Evolutionary conservation across 352 stramenopile genomes (phyloP), one percentile per base, ranked within the genome.

Genomic region (Phytophthora constricta): DNA sequence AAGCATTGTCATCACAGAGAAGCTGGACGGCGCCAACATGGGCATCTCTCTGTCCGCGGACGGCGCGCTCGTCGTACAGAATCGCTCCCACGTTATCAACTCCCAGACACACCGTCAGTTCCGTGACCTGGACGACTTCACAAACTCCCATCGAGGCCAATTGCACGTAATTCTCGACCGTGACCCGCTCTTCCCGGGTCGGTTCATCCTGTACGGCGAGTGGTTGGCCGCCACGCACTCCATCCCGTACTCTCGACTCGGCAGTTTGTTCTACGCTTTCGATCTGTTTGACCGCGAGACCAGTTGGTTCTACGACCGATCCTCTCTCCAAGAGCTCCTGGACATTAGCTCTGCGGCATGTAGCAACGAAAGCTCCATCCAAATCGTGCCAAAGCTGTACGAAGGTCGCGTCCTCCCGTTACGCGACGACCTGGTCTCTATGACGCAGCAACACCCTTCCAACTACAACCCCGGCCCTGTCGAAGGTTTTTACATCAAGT

Each of bases 11-110:
- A 77, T 90, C 54, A 88, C 90, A 0, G 89, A 96, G 70, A 96
- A 96, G 65, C 23, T 96, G 33, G 89, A 96, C 68, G 89, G 89
- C 10, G 89, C 87, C 20, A 96, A 96, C 61, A 65, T 96, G 31
- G 87, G 89, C 46, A 84, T 97, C 49, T 92, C 77, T 9, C 62
- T 96, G 26, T 74, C 77, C 16, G 48, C 68, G 3, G 59, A 82
- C 7, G 67, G 82, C n/a, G 68, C 76, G 19, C 54, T 94, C 34
- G 71, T 91, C 13, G 76, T 86, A 39, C 84, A 95, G 73, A 97
- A 97, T 65, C 79, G 87, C 20, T 89, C 79, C 22, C 87, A 95
- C 68, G 82, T 73, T 56, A 65, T 95, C n/a, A 76, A 50, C 14
- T 76, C 64, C n/a, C 50, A 77, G 26, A 88, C 76, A 17, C 83